Evolutionary conservation across 345 rosid species (phyloP).

Genomic region (Boechera divaricarpa): DNA sequence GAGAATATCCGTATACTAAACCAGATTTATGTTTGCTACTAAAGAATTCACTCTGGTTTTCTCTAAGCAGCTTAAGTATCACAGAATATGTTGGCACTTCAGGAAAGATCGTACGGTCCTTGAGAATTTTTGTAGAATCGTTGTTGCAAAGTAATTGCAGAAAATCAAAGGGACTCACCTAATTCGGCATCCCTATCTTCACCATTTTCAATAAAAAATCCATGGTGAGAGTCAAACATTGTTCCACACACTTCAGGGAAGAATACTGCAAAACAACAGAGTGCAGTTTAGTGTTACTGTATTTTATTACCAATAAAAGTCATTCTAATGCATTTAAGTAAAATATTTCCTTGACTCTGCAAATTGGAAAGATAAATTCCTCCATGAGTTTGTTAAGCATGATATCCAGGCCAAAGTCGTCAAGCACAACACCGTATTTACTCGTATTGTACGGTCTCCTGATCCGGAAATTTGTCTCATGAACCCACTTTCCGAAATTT

Average conservation of each 20-base stretch:
- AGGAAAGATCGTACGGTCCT: not conserved
- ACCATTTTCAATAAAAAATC: conserved; percentile 81
- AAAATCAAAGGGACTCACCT: conserved; percentile 52
- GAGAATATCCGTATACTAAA: too few relatives aligned
- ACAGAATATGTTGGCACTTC: not conserved
- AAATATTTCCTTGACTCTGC: conserved; percentile 50
- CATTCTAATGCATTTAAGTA: not conserved
- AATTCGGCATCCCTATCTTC: conserved; percentile 67
- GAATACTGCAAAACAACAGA: conserved; percentile 61
- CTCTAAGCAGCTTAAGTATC: not conserved
- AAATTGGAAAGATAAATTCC: conserved; percentile 63
- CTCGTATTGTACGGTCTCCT: conserved; percentile 73
- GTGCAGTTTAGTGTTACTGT: conserved; percentile 4
- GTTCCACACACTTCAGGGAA: conserved; percentile 75
- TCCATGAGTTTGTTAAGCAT: conserved; percentile 71
- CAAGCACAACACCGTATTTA: conserved; percentile 76
- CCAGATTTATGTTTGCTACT: not conserved
- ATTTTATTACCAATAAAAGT: not conserved
- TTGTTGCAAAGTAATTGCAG: not conserved
- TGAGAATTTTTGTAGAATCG: not conserved
- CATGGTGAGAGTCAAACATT: conserved; percentile 82
- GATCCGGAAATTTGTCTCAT: conserved; percentile 54
- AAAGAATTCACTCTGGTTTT: not conserved
- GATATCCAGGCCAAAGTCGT: conserved; percentile 74
- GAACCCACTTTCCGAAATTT: conserved; percentile 72